A percentile compares a stretch with the other conserved stretches of the same genome.
Conservation (phyloP, 2,329 filamentous ascomycete genomes). For the Stagonosporopsis vannaccii region DNA sequence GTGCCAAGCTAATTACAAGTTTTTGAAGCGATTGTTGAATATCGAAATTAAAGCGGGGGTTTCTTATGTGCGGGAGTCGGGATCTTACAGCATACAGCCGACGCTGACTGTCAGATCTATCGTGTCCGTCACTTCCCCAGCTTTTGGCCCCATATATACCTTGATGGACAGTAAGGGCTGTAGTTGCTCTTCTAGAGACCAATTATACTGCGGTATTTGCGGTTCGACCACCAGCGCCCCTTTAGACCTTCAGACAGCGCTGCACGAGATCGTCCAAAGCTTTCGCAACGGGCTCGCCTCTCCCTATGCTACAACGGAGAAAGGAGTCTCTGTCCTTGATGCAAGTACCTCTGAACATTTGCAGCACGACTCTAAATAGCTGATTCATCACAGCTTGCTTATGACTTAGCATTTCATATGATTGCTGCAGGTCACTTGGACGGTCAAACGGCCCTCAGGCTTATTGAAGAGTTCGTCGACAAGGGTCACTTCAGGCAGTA, state of each 20-base stretch:
- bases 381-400: neutral
- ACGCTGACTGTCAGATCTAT: neutral
- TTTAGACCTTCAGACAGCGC: neutral
- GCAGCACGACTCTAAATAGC: neutral
- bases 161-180: neutral
- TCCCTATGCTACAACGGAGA: neutral
- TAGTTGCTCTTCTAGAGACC: neutral
- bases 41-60: neutral
- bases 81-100: neutral
- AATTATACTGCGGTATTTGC: neutral
- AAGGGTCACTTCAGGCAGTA: neutral
- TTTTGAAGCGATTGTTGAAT: neutral
- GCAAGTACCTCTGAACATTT: neutral
- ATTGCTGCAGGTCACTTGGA: neutral
- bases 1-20: neutral
- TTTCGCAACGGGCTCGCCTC: neutral
- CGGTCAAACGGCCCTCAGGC: neutral
- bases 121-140: neutral
- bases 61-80: neutral
- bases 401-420: neutral
- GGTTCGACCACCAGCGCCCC: neutral
- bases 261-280: neutral
- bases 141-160: neutral
- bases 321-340: neutral
- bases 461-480: neutral